Conservation (phyloP, 2,329 filamentous ascomycete genomes). For the Phaeosphaeria sp. region DNA sequence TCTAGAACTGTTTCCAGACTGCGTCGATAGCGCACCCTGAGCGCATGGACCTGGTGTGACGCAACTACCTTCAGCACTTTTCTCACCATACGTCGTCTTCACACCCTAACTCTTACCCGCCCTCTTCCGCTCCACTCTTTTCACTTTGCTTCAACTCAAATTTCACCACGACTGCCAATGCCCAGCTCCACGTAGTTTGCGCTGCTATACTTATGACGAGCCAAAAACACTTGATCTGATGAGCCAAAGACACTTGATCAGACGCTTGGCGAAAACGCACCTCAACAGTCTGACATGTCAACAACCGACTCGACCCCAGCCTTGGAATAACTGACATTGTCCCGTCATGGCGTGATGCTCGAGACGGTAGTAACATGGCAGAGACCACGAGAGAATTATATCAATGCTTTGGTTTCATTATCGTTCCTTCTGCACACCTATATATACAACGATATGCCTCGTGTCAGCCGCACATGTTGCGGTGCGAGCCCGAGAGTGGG, state of each 20-base stretch:
- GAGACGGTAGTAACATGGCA: too few species aligned
- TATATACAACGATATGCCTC: slow-evolving; percentile 33
- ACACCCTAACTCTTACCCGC: background rate
- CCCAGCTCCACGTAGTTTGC: background rate
- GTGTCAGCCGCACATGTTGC: slow-evolving; percentile 3
- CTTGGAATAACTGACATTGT: too few species aligned
- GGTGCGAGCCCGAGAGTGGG: slow-evolving; percentile 4
- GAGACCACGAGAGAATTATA: too few species aligned
- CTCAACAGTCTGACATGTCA: too few species aligned
- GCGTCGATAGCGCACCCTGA: background rate
- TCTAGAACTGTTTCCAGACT: background rate
- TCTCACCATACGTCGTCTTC: background rate
- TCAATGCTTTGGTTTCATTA: slow-evolving; percentile 33
- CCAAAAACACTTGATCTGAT: too few species aligned
- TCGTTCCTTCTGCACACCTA: slow-evolving; percentile 32
- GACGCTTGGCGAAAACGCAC: background rate
- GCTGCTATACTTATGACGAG: background rate
- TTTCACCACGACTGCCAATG: background rate
- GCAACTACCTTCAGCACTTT: background rate
- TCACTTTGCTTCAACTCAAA: background rate
- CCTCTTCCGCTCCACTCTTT: background rate
- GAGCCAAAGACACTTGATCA: background rate
- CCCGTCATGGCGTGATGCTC: too few species aligned
- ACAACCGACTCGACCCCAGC: too few species aligned
- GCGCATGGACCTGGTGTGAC: background rate